Conservation (phyloP, 2,329 filamentous ascomycete genomes). For the Nothophoma quercina region DNA sequence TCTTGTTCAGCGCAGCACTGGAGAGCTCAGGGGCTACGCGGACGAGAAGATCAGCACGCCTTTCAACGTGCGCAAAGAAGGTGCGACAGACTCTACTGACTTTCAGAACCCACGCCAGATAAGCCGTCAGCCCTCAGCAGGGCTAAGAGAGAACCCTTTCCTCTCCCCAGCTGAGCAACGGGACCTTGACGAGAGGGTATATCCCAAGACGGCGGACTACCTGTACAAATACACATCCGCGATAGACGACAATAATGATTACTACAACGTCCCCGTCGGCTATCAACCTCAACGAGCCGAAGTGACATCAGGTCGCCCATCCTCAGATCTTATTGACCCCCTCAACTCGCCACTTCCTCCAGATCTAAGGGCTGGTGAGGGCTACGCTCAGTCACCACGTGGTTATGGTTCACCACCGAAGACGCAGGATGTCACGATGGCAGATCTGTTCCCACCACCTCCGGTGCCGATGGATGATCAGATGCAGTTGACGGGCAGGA, state of each 20-base stretch:
- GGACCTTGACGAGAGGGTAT: slow-evolving; percentile 10
- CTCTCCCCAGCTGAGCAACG: slow-evolving; percentile 7
- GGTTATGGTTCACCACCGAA: slow-evolving; percentile 11
- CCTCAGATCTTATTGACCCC: slow-evolving; percentile 20
- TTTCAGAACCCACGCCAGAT: slow-evolving; percentile 2
- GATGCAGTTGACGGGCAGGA: slow-evolving; percentile 7
- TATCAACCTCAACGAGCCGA: slow-evolving; percentile 12
- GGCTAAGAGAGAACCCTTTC: slow-evolving; percentile 8
- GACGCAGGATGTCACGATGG: slow-evolving; percentile 17
- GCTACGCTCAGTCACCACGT: background rate
- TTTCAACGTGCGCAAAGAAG: slow-evolving; percentile 31
- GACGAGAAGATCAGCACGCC: slow-evolving; percentile 34
- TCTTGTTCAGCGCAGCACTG: slow-evolving; percentile 20
- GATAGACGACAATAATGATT: slow-evolving; percentile 10
- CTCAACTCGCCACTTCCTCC: slow-evolving; percentile 7
- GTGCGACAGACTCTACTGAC: slow-evolving; percentile 3
- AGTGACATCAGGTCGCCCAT: slow-evolving; percentile 13
- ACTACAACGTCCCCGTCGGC: slow-evolving; percentile 21
- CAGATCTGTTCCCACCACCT: slow-evolving; percentile 23
- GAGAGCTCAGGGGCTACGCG: slow-evolving; percentile 28
- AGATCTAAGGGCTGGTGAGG: background rate
- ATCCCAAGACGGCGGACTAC: slow-evolving; percentile 18
- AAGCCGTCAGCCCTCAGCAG: slow-evolving; percentile 1
- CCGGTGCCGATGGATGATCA: slow-evolving; percentile 5
- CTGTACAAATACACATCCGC: slow-evolving; percentile 13